A percentile compares a stretch with the other conserved stretches of the same genome.
phyloP scores from a whole-genome alignment of 352 stramenopile genomes.

The Globisporangium acanthophoron region DNA sequence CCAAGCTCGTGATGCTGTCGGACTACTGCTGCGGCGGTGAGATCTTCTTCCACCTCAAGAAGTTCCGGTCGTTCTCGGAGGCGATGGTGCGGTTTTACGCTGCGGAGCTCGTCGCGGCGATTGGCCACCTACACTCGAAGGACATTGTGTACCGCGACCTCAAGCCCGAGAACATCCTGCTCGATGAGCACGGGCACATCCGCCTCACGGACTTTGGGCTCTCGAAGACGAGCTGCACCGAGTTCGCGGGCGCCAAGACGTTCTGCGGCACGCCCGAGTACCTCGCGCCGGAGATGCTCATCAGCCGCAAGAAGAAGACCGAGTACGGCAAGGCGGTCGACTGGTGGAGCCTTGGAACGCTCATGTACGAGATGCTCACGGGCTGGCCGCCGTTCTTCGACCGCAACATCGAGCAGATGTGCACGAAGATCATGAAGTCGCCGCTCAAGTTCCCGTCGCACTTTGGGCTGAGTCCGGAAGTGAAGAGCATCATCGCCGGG shows the following conservation, averaged over 20 bases:
- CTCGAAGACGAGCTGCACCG: conserved; percentile 83
- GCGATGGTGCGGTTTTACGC: conserved; percentile 90
- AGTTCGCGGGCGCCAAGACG: conserved; percentile 77
- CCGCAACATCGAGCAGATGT: conserved; percentile 90
- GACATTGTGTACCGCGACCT: conserved; percentile 93
- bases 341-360: conserved; percentile 92
- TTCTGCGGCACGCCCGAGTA: conserved; percentile 89
- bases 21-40: conserved; percentile 89
- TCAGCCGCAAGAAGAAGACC: conserved; percentile 83
- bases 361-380: conserved; percentile 95
- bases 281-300: conserved; percentile 86
- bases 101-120: conserved; percentile 88
- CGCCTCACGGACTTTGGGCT: conserved; percentile 93
- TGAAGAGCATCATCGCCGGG: conserved; percentile 76
- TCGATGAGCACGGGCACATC: conserved; percentile 90
- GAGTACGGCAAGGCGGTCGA: conserved; percentile 91
- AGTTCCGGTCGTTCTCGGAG: conserved; percentile 88
- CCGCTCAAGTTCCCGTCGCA: conserved; percentile 84
- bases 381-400: conserved; percentile 93
- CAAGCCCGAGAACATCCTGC: conserved; percentile 92
- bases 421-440: conserved; percentile 88
- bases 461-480: conserved; percentile 65
- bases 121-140: conserved; percentile 87
- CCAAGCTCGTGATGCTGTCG: conserved; percentile 90
- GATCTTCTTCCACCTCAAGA: conserved; percentile 91